Evolutionary conservation across 2,329 filamentous ascomycete genomes (phyloP).

Genomic region (Fusarium pseudonygamai): DNA sequence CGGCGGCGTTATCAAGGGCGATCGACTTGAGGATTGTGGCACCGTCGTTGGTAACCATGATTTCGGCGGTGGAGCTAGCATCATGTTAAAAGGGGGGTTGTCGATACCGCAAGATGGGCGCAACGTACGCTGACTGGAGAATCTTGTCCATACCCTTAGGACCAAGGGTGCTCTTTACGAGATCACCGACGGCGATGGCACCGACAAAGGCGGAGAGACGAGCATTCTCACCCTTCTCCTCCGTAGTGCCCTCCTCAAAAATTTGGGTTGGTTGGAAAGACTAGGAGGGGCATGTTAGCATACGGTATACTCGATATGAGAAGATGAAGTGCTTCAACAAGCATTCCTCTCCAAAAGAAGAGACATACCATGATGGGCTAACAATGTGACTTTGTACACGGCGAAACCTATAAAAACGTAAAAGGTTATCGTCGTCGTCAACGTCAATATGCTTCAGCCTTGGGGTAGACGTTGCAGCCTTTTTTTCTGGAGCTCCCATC

Average conservation of each 20-base stretch:
- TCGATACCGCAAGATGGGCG: slow-evolving; percentile 17
- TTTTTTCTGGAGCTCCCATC: slow-evolving; percentile 45
- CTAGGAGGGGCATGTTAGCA: slow-evolving; percentile 47
- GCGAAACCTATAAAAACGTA: slow-evolving; percentile 37
- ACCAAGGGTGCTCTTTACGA: slow-evolving; percentile 96
- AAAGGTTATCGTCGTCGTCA: slow-evolving; percentile 39
- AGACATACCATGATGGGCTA: slow-evolving; percentile 42
- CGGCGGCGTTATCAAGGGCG: slow-evolving; percentile 96
- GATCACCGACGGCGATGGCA: slow-evolving; percentile 95
- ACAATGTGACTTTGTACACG: slow-evolving; percentile 31
- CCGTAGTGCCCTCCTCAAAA: slow-evolving; percentile 94
- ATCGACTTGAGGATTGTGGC: slow-evolving; percentile 99
- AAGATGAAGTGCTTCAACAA: background rate
- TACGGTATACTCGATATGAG: background rate
- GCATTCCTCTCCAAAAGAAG: background rate
- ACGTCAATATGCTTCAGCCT: slow-evolving; percentile 44
- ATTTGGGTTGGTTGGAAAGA: slow-evolving; percentile 94
- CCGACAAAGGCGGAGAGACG: slow-evolving; percentile 98
- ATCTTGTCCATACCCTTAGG: slow-evolving; percentile 99
- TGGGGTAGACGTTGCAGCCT: slow-evolving; percentile 43
- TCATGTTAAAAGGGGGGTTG: slow-evolving; percentile 35
- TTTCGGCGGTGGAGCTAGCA: slow-evolving; percentile 87
- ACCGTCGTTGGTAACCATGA: slow-evolving; percentile 98
- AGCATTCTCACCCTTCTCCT: slow-evolving; percentile 99
- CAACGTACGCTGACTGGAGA: slow-evolving; percentile 86